phyloP scores from a whole-genome alignment of 2,329 filamentous ascomycete genomes.

The Cordyceps javanica region DNA sequence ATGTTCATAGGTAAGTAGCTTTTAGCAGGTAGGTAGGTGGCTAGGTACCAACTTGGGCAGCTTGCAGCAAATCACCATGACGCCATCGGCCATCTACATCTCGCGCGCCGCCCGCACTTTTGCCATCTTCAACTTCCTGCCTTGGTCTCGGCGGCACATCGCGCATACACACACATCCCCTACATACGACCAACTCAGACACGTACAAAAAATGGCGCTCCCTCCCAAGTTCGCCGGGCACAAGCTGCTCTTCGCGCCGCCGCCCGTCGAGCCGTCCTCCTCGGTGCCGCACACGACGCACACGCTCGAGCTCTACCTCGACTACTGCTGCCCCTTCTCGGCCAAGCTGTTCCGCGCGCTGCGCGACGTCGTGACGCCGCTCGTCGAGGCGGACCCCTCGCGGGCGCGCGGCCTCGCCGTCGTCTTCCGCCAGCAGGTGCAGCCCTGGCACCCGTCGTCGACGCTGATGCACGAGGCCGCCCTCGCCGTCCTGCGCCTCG shows the following conservation, averaged over 20 bases:
- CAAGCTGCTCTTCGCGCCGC: slow-evolving; percentile 48
- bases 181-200: background rate
- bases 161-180: no score
- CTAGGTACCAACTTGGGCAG: background rate
- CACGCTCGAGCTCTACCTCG: slow-evolving; percentile 65
- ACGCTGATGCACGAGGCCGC: slow-evolving; percentile 78
- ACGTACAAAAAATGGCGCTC: slow-evolving; percentile 54
- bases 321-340: slow-evolving; percentile 82
- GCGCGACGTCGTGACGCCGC: slow-evolving; percentile 57
- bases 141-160: background rate
- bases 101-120: background rate
- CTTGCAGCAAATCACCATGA: slow-evolving; percentile 1
- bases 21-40: background rate
- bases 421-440: slow-evolving; percentile 85
- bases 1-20: background rate
- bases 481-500: slow-evolving; percentile 67
- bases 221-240: slow-evolving; percentile 72
- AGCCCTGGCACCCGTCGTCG: slow-evolving; percentile 90
- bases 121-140: background rate
- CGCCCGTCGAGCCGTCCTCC: slow-evolving; percentile 27
- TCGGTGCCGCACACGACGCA: slow-evolving; percentile 40
- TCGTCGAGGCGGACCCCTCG: slow-evolving; percentile 55
- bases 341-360: slow-evolving; percentile 70
- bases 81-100: background rate
- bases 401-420: slow-evolving; percentile 56